Evolutionary conservation across 2,329 filamentous ascomycete genomes (phyloP).

Genomic region (Chaetomiaceae sp.): DNA sequence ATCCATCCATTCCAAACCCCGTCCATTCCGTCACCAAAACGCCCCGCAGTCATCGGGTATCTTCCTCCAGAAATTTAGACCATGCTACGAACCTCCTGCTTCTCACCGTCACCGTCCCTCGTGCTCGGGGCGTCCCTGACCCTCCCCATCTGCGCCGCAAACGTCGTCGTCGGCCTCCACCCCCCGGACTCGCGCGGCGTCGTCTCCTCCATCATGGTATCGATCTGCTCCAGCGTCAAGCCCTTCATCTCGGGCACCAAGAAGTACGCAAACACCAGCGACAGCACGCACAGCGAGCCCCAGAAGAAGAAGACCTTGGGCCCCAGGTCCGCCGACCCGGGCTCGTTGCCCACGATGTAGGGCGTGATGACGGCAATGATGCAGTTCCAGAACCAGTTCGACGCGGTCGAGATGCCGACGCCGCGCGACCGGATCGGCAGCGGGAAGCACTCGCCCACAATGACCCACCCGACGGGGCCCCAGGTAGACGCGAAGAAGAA

Average conservation of each 20-base stretch:
- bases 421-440: conserved; percentile 68
- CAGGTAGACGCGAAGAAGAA: conserved; percentile 75
- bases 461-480: conserved; percentile 62
- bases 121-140: neutral
- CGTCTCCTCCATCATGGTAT: conserved; percentile 30
- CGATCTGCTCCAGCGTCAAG: conserved; percentile 30
- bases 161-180: conserved; percentile 27
- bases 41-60: too few relatives aligned
- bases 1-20: too few relatives aligned
- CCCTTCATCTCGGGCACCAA: conserved; percentile 33
- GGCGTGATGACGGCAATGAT: conserved; percentile 74
- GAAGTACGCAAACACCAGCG: conserved; percentile 28
- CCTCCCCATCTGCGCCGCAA: conserved; percentile 28
- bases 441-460: conserved; percentile 73
- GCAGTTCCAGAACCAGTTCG: conserved; percentile 62
- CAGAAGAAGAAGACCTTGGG: conserved; percentile 34
- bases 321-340: conserved; percentile 41
- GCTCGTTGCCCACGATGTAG: conserved; percentile 61
- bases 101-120: neutral
- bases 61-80: too few relatives aligned
- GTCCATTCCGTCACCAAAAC: too few relatives aligned
- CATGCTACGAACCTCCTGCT: neutral
- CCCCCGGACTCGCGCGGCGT: conserved; percentile 23
- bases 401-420: conserved; percentile 63
- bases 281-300: conserved; percentile 27